Conservation (phyloP, 73 alveolate species). For the Paramecium sonneborni region DNA sequence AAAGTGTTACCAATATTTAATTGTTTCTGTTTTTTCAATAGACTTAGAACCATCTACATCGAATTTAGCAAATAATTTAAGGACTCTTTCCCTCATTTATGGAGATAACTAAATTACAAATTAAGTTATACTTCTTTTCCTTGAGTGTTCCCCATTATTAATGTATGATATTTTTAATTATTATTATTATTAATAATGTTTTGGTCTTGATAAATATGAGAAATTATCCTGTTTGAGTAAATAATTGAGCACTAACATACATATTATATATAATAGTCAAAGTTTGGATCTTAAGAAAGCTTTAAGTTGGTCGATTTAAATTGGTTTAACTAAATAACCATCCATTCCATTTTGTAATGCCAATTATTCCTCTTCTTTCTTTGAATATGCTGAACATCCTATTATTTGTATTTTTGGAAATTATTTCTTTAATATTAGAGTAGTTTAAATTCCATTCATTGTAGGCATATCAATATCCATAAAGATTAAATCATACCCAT, state of each 20-base stretch:
- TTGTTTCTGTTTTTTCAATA: slow-evolving; percentile 60
- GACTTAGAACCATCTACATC: slow-evolving; percentile 64
- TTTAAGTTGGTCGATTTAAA: slow-evolving; percentile 8
- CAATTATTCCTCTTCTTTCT: neutral
- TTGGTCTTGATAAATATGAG: neutral
- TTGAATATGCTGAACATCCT: slow-evolving; percentile 27
- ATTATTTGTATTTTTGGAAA: neutral
- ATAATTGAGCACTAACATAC: neutral
- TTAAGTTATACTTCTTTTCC: neutral
- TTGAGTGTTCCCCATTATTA: slow-evolving; percentile 8
- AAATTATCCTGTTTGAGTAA: neutral
- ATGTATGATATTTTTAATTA: neutral
- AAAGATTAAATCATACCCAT: slow-evolving; percentile 9
- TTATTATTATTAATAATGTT: neutral
- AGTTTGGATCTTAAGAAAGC: neutral
- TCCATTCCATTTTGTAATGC: slow-evolving; percentile 14
- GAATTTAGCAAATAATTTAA: slow-evolving; percentile 39
- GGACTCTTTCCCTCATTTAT: slow-evolving; percentile 44
- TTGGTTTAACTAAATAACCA: slow-evolving; percentile 45
- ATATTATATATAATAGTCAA: neutral
- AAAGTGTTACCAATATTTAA: slow-evolving; percentile 46
- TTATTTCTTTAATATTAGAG: neutral
- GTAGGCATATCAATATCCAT: slow-evolving; percentile 54
- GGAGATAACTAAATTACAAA: slow-evolving; percentile 55
- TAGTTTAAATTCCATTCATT: slow-evolving; percentile 21